Evolutionary conservation across 75 land plant species (phyloP).

Genomic region (Isoetes taiwanensis): DNA sequence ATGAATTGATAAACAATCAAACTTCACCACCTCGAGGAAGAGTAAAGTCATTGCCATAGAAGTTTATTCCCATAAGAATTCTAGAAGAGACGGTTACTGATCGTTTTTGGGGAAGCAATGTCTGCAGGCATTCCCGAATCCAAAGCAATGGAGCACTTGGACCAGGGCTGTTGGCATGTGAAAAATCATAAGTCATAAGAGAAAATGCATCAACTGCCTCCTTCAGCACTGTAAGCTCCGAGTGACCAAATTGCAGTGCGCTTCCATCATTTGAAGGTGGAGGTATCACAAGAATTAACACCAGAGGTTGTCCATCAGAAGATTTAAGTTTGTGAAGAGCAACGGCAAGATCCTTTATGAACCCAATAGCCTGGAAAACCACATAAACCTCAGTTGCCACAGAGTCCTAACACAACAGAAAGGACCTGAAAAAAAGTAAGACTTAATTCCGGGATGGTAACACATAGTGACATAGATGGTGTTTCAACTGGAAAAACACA

Average conservation of each 20-base stretch:
- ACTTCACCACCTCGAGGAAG: constrained; percentile 51
- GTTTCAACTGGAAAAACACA: no score
- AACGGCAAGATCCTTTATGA: constrained; percentile 50
- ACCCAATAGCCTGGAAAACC: constrained; percentile 46
- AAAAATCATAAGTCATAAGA: constrained; percentile 93
- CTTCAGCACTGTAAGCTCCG: constrained; percentile 43
- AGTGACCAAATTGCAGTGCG: constrained; percentile 44
- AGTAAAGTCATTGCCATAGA: constrained; percentile 79
- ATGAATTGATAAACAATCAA: background rate
- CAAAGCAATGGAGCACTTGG: constrained; percentile 89
- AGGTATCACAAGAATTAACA: constrained; percentile 70
- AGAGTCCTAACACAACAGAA: no score
- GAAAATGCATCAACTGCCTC: constrained; percentile 78
- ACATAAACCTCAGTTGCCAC: constrained; percentile 1
- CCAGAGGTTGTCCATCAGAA: constrained; percentile 19
- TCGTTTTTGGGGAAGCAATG: constrained; percentile 28
- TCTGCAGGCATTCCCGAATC: constrained; percentile 39
- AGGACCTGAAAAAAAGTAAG: no score
- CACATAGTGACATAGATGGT: no score
- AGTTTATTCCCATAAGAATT: constrained; percentile 76
- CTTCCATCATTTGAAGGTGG: constrained; percentile 46
- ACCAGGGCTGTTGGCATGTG: constrained; percentile 61
- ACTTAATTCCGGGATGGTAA: no score
- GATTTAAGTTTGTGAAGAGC: constrained; percentile 39
- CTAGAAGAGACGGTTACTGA: constrained; percentile 17